Evolutionary conservation across 2,329 filamentous ascomycete species (phyloP).

Genomic region (Verticillium isaacii): DNA sequence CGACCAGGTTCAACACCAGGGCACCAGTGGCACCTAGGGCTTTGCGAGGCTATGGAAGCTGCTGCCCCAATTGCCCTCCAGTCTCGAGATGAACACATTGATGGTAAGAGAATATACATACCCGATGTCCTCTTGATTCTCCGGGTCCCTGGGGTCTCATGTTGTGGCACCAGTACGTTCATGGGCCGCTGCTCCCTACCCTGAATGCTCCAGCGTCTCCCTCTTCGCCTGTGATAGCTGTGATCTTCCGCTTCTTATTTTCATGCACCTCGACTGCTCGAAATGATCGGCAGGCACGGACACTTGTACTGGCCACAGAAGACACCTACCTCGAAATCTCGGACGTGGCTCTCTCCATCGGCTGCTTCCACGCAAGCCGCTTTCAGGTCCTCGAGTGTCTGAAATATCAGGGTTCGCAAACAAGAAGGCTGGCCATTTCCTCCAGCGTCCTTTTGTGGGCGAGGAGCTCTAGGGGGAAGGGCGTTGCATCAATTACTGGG

Average conservation of each 20-base stretch:
- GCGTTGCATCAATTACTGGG: neutral
- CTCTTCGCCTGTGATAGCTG: too few species aligned
- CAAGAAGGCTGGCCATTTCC: conserved; percentile 34
- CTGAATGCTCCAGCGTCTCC: too few species aligned
- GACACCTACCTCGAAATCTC: conserved; percentile 82
- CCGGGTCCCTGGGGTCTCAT: neutral
- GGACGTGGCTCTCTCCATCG: conserved; percentile 45
- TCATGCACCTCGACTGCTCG: too few species aligned
- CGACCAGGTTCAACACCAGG: too few species aligned
- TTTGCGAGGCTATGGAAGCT: neutral
- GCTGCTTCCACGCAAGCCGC: conserved; percentile 71
- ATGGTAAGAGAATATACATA: neutral
- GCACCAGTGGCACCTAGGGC: neutral
- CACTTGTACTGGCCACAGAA: conserved; percentile 88
- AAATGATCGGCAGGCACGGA: conserved; percentile 23
- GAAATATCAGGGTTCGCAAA: conserved; percentile 56
- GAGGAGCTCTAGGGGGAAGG: conserved; percentile 27
- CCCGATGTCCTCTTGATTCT: neutral
- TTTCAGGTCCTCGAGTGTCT: conserved; percentile 66
- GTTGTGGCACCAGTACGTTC: conserved; percentile 42
- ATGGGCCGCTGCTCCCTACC: too few species aligned
- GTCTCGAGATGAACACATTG: neutral
- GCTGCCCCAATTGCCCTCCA: neutral
- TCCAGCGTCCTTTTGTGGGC: conserved; percentile 32
- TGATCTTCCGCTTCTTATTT: too few species aligned